Percentiles rank a stretch among this genome's conserved stretches.
phyloP scores from a whole-genome alignment of 371 early-diverging fungal species.

The Funneliformis caledonium region DNA sequence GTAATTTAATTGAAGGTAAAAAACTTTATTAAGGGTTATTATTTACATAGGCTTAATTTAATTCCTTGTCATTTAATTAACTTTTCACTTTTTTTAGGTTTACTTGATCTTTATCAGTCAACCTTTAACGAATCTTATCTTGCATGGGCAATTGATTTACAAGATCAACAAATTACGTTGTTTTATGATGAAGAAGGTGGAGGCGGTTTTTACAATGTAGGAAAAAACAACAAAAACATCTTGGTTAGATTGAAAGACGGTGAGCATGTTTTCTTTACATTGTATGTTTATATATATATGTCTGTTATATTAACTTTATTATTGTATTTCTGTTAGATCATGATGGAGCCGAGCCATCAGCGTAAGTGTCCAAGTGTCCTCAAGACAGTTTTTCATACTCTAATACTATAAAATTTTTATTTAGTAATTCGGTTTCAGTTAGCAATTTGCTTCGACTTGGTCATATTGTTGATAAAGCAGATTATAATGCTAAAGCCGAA shows the following conservation, averaged over 20 bases:
- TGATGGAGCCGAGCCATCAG: constrained; percentile 72
- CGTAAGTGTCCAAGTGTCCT: constrained; percentile 43
- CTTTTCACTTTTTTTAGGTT: background rate
- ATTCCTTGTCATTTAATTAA: background rate
- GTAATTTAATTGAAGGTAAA: constrained; percentile 52
- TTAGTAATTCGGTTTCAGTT: constrained; percentile 53
- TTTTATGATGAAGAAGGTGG: constrained; percentile 62
- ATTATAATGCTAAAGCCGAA: constrained; percentile 47
- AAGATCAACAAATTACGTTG: constrained; percentile 57
- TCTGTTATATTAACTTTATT: background rate
- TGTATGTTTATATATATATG: background rate
- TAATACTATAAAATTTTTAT: background rate
- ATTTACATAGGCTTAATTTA: background rate
- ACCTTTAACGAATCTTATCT: constrained; percentile 60
- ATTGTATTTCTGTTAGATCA: constrained; percentile 46
- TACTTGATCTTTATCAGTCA: constrained; percentile 60
- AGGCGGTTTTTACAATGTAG: constrained; percentile 59
- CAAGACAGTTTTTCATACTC: background rate
- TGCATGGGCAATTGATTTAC: constrained; percentile 61
- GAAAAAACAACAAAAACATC: constrained; percentile 52
- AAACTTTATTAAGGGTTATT: constrained; percentile 29
- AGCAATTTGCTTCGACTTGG: constrained; percentile 53
- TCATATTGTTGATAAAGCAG: constrained; percentile 44
- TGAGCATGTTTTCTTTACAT: constrained; percentile 33
- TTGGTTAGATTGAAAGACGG: constrained; percentile 67